These are phyloP conservation scores for Bruguiera parviflora DNA, from an alignment of 345 rosid species.

Conservation along the genomic window DNA sequence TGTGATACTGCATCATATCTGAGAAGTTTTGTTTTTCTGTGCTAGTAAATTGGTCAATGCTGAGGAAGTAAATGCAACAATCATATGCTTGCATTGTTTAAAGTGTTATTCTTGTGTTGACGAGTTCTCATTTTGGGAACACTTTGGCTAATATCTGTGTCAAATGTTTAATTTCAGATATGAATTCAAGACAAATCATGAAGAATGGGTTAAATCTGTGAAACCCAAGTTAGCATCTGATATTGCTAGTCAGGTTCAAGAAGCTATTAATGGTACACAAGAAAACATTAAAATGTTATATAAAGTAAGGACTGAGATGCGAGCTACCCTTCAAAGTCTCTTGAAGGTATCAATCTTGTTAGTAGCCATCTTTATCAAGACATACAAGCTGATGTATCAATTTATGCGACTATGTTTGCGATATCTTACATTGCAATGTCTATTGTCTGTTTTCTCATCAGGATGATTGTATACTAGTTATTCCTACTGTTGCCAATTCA, in stretches of 20 bases:
- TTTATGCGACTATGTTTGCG: background rate
- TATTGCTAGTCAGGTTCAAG: constrained; percentile 46
- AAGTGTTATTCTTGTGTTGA: no score
- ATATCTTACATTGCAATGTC: background rate
- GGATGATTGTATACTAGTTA: constrained; percentile 77
- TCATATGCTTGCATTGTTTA: background rate
- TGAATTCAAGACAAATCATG: constrained; percentile 83
- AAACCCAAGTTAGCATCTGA: constrained; percentile 67
- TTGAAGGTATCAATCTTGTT: constrained; percentile 51
- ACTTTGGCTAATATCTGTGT: constrained; percentile 14
- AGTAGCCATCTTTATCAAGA: background rate
- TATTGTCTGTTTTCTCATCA: constrained; percentile 20
- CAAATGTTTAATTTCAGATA: constrained; percentile 44
- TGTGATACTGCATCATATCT: no score
- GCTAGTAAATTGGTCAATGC: no score
- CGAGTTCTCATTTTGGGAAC: background rate
- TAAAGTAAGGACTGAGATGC: constrained; percentile 76
- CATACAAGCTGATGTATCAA: no score
- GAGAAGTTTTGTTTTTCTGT: no score
- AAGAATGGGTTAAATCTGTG: constrained; percentile 77
- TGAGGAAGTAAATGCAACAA: no score
- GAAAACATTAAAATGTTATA: constrained; percentile 58
- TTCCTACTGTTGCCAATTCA: constrained; percentile 76
- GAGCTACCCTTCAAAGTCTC: constrained; percentile 64
- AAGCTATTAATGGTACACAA: constrained; percentile 49